Conservation (phyloP, 441 rosid species). For the Eruca vesicaria region DNA sequence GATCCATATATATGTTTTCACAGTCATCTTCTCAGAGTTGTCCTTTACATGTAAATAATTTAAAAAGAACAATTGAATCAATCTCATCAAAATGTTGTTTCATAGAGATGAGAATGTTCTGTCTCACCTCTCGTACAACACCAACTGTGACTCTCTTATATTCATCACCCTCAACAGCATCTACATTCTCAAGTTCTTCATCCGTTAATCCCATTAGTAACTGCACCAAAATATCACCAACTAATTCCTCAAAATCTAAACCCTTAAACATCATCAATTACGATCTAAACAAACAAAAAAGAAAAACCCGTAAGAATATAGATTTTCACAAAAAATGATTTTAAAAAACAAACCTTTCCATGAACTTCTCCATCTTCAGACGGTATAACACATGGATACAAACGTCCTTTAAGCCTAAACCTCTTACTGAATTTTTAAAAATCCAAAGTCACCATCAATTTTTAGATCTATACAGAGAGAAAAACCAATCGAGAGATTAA, state of each 20-base stretch:
- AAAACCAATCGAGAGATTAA: neutral
- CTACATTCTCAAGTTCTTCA: constrained; percentile 59
- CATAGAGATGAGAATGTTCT: neutral
- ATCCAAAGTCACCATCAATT: neutral
- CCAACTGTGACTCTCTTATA: constrained; percentile 58
- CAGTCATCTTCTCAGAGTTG: constrained; percentile 44
- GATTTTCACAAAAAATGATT: neutral
- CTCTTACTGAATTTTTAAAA: constrained; percentile 51
- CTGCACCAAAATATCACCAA: constrained; percentile 32
- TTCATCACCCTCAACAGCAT: constrained; percentile 73
- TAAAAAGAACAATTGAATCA: neutral
- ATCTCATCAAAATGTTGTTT: neutral
- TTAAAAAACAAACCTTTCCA: constrained; percentile 49
- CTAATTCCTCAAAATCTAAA: neutral
- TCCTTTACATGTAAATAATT: constrained; percentile 38
- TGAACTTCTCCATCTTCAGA: constrained; percentile 46
- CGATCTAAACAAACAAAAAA: neutral
- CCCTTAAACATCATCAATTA: neutral
- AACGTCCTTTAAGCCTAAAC: constrained; percentile 78
- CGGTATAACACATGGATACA: constrained; percentile 89
- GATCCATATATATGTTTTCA: constrained; percentile 65
- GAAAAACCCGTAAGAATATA: neutral
- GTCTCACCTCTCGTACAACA: constrained; percentile 50
- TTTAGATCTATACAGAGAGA: neutral
- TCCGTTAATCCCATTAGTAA: constrained; percentile 67